Conservation (phyloP, 352 stramenopile species). For the Plasmopara viticola region DNA sequence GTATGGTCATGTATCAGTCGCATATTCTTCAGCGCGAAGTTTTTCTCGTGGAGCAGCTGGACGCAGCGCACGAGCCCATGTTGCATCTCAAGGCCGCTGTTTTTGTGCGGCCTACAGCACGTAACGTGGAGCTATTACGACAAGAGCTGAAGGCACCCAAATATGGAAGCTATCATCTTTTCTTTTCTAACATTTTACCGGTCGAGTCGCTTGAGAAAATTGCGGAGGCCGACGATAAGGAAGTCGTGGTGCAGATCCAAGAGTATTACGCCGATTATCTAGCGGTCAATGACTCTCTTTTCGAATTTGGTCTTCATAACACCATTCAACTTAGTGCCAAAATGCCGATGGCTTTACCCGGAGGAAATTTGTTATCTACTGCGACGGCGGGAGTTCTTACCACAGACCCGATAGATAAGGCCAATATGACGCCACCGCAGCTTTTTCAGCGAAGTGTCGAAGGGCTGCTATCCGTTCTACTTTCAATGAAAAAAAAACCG, state of each 20-base stretch:
- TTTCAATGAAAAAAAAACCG: slow-evolving; percentile 95
- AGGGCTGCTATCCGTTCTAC: slow-evolving; percentile 90
- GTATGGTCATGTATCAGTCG: slow-evolving; percentile 94
- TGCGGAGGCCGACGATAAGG: slow-evolving; percentile 92
- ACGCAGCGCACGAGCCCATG: slow-evolving; percentile 81
- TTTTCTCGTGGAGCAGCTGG: slow-evolving; percentile 92
- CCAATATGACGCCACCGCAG: slow-evolving; percentile 21
- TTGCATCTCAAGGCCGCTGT: slow-evolving; percentile 93
- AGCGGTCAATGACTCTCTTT: slow-evolving; percentile 96
- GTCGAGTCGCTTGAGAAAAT: slow-evolving; percentile 92
- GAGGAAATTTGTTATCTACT: slow-evolving; percentile 24
- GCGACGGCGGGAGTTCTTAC: slow-evolving; percentile 45
- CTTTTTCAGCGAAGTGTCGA: slow-evolving; percentile 92
- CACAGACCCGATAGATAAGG: slow-evolving; percentile 28
- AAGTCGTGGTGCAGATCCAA: slow-evolving; percentile 93
- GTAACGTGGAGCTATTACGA: slow-evolving; percentile 89
- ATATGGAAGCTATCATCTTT: slow-evolving; percentile 98
- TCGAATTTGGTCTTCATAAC: slow-evolving; percentile 92
- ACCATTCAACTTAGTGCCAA: slow-evolving; percentile 49
- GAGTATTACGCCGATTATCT: slow-evolving; percentile 99
- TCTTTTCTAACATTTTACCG: slow-evolving; percentile 97
- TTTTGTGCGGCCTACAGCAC: slow-evolving; percentile 90
- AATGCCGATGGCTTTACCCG: slow-evolving; percentile 20
- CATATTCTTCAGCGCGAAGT: slow-evolving; percentile 95
- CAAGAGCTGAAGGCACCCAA: slow-evolving; percentile 91